phyloP scores from a whole-genome alignment of 805 yeast genomes.

The Suhomyces prunicola region DNA sequence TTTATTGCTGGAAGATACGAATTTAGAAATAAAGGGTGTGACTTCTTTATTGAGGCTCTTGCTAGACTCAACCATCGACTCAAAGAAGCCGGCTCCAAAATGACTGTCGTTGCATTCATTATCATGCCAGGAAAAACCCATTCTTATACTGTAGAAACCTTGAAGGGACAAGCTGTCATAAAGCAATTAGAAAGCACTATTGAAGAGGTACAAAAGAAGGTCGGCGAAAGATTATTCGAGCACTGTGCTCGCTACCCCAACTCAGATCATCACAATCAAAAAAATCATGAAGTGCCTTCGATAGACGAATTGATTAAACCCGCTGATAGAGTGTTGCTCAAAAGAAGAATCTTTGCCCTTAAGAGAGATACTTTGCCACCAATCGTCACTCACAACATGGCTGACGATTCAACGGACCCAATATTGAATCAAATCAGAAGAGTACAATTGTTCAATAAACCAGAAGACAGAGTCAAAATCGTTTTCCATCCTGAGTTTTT shows the following conservation, averaged over 20 bases:
- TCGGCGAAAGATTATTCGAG: constrained; percentile 85
- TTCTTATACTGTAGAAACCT: constrained; percentile 92
- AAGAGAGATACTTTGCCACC: constrained; percentile 90
- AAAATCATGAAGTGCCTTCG: constrained; percentile 59
- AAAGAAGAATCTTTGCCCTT: constrained; percentile 89
- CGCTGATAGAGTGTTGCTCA: constrained; percentile 82
- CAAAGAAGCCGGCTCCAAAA: constrained; percentile 76
- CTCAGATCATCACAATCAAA: constrained; percentile 35
- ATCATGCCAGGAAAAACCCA: constrained; percentile 97
- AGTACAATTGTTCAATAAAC: constrained; percentile 84
- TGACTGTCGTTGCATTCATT: constrained; percentile 93
- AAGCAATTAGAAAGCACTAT: constrained; percentile 87
- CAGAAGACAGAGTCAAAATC: constrained; percentile 89
- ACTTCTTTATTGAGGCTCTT: constrained; percentile 86
- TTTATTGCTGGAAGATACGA: constrained; percentile 98
- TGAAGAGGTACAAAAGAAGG: constrained; percentile 77
- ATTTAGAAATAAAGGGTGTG: constrained; percentile 95
- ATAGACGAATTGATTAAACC: constrained; percentile 82
- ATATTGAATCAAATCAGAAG: constrained; percentile 87
- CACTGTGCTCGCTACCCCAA: constrained; percentile 72
- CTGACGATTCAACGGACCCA: constrained; percentile 88
- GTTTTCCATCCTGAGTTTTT: constrained; percentile 97
- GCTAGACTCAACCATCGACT: constrained; percentile 88
- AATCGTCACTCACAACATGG: constrained; percentile 95
- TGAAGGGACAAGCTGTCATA: constrained; percentile 94